These are phyloP conservation scores for Jaltomata sinuosa DNA, from an alignment of 257 asterid genomes.

Conservation along the genomic window DNA sequence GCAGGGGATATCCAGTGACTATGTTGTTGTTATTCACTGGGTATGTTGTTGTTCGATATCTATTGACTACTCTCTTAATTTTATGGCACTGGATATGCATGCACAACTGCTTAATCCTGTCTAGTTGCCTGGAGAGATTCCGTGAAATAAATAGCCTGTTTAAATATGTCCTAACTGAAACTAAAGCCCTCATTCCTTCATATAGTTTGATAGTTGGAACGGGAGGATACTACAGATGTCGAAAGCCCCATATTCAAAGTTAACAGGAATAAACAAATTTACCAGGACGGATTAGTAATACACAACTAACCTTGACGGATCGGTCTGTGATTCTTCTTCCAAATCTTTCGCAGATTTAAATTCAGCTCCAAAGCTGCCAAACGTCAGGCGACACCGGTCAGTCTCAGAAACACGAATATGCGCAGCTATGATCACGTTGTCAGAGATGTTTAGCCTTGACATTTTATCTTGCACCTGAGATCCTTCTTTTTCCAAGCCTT, in stretches of 20 bases:
- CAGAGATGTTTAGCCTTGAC: constrained; percentile 42
- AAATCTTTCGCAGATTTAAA: constrained; percentile 31
- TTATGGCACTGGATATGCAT: background rate
- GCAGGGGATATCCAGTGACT: background rate
- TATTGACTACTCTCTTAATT: background rate
- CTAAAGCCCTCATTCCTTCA: background rate
- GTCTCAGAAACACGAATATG: constrained; percentile 87
- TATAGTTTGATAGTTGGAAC: background rate
- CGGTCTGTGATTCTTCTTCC: constrained; percentile 36
- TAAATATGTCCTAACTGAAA: background rate
- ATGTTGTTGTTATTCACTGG: background rate
- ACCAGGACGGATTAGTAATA: background rate
- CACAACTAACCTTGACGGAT: constrained; percentile 22
- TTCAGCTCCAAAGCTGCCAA: constrained; percentile 79
- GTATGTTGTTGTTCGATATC: background rate
- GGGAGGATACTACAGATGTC: background rate
- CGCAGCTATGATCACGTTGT: constrained; percentile 86
- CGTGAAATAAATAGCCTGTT: background rate
- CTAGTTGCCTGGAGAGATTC: background rate
- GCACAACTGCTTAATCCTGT: background rate
- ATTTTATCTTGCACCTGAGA: constrained; percentile 45
- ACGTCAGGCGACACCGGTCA: constrained; percentile 69
- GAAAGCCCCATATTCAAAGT: background rate
- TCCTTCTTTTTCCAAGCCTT: constrained; percentile 34
- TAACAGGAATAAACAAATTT: background rate